Evolutionary conservation across 1,284 basidiomycete species (phyloP), one percentile per base, ranked within the genome.

Genomic region (Tylopilus orsonianus): DNA sequence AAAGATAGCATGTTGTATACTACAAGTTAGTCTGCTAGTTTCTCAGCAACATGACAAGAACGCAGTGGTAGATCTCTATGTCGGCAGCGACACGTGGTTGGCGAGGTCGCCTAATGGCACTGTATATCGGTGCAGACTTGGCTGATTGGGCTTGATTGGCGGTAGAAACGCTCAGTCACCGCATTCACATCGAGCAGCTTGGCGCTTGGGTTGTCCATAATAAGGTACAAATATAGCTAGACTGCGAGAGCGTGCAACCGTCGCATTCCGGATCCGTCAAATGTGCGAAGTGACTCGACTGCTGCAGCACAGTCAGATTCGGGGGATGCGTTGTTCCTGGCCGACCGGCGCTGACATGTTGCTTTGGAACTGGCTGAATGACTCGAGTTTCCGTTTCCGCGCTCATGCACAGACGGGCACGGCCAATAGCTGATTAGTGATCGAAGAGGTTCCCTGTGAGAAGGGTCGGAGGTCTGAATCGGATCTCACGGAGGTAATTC

Each of bases 71-170:
- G 44, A 62, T 61, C 56, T 42, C 42, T 18, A 41, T 40, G 44
- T 36, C 29, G 22, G 26, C 8, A 18, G 19, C 13, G 24, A 49
- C 57, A 61, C 63, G 55, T 64, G 63, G 59, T 18, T 34, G 7
- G 24, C 40, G n/a, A 39, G 38, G 37, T 35, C 33, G 14, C n/a
- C 20, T 18, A 16, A 32, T 29, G 36, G 41, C 55, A 16, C 45
- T 41, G 48, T 41, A 42, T 46, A 16, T 48, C 56, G 27, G 60
- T 61, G 56, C 49, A 48, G 22, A 12, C 4, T 19, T 33, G 35
- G 54, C 40, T 49, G 55, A 56, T 46, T 20, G 22, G 51, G 53
- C 49, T 46, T 48, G 52, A 69, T 65, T 44, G 52, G 50, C 67
- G 39, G 42, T 67, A 44, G 60, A 55, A 52, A 64, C 54, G 33